Percentiles rank a stretch among this genome's conserved stretches.
These are phyloP conservation scores for Aspergillus hiratsukae DNA, from an alignment of 2,329 filamentous ascomycete species.

Conservation along the genomic window DNA sequence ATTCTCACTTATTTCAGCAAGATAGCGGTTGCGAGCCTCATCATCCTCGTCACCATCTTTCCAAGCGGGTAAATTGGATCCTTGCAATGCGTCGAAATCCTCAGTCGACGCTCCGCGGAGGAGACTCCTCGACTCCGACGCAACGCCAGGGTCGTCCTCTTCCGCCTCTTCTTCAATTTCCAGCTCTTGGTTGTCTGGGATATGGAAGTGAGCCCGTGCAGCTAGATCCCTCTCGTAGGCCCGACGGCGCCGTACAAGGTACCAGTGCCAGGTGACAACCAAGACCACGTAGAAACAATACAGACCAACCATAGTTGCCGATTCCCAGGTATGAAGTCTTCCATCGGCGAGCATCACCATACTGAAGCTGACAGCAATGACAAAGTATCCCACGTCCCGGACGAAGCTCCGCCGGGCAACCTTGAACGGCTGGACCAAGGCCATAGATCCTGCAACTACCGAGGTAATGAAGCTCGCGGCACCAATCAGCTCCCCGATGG, in stretches of 20 bases:
- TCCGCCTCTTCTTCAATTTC: conserved; percentile 53
- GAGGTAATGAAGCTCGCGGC: conserved; percentile 95
- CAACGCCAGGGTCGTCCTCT: conserved; percentile 49
- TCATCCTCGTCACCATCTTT: conserved; percentile 54
- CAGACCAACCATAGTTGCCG: conserved; percentile 80
- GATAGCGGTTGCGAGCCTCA: conserved; percentile 54
- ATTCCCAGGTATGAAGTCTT: conserved; percentile 81
- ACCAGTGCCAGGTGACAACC: conserved; percentile 92
- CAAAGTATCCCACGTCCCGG: conserved; percentile 88
- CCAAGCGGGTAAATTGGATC: conserved; percentile 44
- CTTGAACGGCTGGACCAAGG: conserved; percentile 87
- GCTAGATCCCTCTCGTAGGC: conserved; percentile 63
- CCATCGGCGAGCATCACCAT: conserved; percentile 86
- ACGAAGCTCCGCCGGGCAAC: conserved; percentile 88
- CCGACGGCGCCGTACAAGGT: conserved; percentile 59
- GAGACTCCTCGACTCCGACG: conserved; percentile 42
- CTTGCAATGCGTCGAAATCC: conserved; percentile 61
- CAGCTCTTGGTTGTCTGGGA: conserved; percentile 55
- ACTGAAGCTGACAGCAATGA: conserved; percentile 78
- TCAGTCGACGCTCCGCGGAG: conserved; percentile 50
- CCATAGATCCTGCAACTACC: conserved; percentile 96
- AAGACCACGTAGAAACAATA: conserved; percentile 85
- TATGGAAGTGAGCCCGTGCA: conserved; percentile 69
- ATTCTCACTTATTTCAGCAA: conserved; percentile 82
- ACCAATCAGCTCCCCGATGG: conserved; percentile 89